phyloP scores from a whole-genome alignment of 352 stramenopile genomes.

The Globisporangium carolinianum region DNA sequence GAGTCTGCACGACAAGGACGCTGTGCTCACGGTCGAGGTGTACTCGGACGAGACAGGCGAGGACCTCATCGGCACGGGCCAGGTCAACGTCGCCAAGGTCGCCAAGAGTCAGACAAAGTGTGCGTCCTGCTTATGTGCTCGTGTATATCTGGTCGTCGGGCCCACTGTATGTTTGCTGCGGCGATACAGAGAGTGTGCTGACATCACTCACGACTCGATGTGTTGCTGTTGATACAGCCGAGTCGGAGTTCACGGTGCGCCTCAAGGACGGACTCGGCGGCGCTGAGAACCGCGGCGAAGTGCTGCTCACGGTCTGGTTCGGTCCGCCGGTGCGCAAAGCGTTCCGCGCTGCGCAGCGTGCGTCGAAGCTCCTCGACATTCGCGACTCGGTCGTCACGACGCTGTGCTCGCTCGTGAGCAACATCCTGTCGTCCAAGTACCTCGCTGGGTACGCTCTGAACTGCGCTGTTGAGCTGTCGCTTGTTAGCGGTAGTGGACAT shows the following conservation, averaged over 20 bases:
- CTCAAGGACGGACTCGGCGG: constrained; percentile 41
- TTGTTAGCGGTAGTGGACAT: too few relatives aligned
- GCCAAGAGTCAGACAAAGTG: constrained; percentile 30
- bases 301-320: constrained; percentile 66
- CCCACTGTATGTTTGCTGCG: constrained; percentile 1
- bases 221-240: constrained; percentile 3
- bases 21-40: constrained; percentile 54
- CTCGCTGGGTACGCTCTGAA: constrained; percentile 35
- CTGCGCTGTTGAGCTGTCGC: too few relatives aligned
- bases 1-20: constrained; percentile 34
- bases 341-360: constrained; percentile 65
- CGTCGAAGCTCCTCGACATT: constrained; percentile 64
- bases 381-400: constrained; percentile 57
- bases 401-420: constrained; percentile 34
- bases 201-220: too few relatives aligned
- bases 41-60: constrained; percentile 68
- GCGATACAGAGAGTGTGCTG: constrained; percentile 1
- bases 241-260: constrained; percentile 34
- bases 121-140: constrained; percentile 8
- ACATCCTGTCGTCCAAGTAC: constrained; percentile 30
- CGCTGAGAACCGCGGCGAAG: constrained; percentile 41
- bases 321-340: constrained; percentile 70
- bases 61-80: constrained; percentile 65
- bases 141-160: not conserved
- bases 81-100: constrained; percentile 38